Evolutionary conservation across 2,329 filamentous ascomycete species (phyloP).

Genomic region (Drechslera avenae): DNA sequence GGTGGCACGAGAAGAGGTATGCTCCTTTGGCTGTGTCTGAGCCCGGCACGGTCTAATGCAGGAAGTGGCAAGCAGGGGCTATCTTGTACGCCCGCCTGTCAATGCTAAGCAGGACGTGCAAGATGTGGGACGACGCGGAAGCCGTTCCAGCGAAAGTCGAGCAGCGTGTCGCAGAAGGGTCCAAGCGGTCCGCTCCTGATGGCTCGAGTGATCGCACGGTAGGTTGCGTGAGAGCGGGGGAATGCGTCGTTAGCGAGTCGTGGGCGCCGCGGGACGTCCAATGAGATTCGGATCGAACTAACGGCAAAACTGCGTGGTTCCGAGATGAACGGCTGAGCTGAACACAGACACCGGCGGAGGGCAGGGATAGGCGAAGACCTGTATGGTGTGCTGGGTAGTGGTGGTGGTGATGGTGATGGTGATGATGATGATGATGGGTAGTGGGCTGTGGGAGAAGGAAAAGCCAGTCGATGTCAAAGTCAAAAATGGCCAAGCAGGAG

Average conservation of each 20-base stretch:
- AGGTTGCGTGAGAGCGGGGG: constrained; percentile 42
- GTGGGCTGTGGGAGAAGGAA: not conserved
- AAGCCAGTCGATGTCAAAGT: constrained; percentile 17
- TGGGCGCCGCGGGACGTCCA: constrained; percentile 35
- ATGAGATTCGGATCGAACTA: constrained; percentile 33
- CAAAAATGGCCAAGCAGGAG: constrained; percentile 26
- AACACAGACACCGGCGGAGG: constrained; percentile 18
- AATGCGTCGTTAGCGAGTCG: constrained; percentile 43
- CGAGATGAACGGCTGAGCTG: constrained; percentile 27
- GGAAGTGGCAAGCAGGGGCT: constrained; percentile 17
- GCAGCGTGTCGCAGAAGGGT: constrained; percentile 26
- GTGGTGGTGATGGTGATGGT: no score
- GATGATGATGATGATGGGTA: constrained; percentile 24
- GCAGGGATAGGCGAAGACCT: constrained; percentile 19
- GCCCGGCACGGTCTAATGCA: constrained; percentile 9
- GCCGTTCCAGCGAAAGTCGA: constrained; percentile 14
- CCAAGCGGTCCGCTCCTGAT: constrained; percentile 32
- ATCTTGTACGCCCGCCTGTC: constrained; percentile 9
- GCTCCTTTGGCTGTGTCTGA: constrained; percentile 5
- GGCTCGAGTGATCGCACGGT: constrained; percentile 40
- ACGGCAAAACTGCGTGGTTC: constrained; percentile 32
- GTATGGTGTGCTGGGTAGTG: constrained; percentile 12
- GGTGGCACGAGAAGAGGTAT: constrained; percentile 9
- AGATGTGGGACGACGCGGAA: constrained; percentile 15
- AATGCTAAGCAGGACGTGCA: constrained; percentile 14